Base-by-base conservation (phyloP, 2,329 filamentous ascomycete genomes). In the Fusarium udum region DNA sequence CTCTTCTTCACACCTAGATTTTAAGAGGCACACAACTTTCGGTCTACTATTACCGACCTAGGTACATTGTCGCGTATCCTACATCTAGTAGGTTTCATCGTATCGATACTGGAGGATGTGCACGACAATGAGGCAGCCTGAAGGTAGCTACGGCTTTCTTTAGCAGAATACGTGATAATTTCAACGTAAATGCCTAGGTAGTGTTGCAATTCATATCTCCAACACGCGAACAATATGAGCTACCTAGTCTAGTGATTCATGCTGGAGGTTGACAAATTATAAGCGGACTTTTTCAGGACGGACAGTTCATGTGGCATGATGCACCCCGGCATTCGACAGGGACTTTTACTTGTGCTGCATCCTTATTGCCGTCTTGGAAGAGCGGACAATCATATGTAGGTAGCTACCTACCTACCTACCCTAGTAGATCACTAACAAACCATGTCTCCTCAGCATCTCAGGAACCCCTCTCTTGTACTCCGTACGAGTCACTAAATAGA, bases 281-380 rank as follows among this genome's bases (percentile, higher is more conserved):
- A 28, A 26, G 51, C 10, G 34, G 36, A 37, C 34, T 28, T 61
- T 39, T 16, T n/a, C 34, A 37, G 36, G 7, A 36, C 36, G n/a
- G 15, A 31, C 46, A 56, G 63, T 55, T 68, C 69, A 52, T 43
- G 64, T 69, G 69, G 69, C 36, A 67, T 57, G 49, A 69, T 42
- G 49, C 42, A 59, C 42, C 52, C 52, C 42, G 37, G 55, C 18
- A 69, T 55, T 39, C 64, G 26, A 20, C 28, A 31, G 48, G 28
- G 31, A 28, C 22, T 45, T 52, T 26, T 56, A 36, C 43, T 28
- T 32, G 31, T 57, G 14, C 24, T 68, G 46, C 61, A 61, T 60
- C 49, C 42, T 56, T 39, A 56, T 55, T 59, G 46, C 61, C 61
- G 56, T 46, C 28, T 46, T 48, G 45, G 43, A 66, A 70, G 42